Evolutionary conservation across 2,329 filamentous ascomycete species (phyloP).

Genomic region (Raffaelea ambrosiae): DNA sequence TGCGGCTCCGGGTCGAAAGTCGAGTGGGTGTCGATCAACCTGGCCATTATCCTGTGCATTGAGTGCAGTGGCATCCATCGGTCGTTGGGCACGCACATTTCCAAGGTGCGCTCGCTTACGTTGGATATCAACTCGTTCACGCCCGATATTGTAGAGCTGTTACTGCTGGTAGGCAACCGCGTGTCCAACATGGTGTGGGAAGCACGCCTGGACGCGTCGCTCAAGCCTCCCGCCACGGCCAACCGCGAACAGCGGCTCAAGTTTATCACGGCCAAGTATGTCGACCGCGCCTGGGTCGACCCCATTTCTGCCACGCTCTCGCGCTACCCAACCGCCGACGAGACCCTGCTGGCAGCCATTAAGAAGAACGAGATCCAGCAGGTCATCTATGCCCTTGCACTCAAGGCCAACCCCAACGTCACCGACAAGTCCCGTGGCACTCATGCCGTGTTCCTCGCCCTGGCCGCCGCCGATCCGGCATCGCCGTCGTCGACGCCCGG

Average conservation of each 20-base stretch:
- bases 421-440: slow-evolving; percentile 80
- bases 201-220: slow-evolving; percentile 62
- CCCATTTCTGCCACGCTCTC: slow-evolving; percentile 68
- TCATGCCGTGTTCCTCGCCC: slow-evolving; percentile 80
- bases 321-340: slow-evolving; percentile 70
- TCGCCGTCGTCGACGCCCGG: slow-evolving; percentile 49
- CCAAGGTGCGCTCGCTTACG: slow-evolving; percentile 90
- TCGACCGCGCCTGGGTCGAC: slow-evolving; percentile 73
- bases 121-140: slow-evolving; percentile 95
- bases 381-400: slow-evolving; percentile 81
- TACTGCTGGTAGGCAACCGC: slow-evolving; percentile 85
- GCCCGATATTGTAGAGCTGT: slow-evolving; percentile 88
- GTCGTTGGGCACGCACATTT: slow-evolving; percentile 93
- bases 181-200: slow-evolving; percentile 98
- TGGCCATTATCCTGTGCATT: slow-evolving; percentile 93
- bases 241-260: slow-evolving; percentile 84
- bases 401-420: slow-evolving; percentile 80
- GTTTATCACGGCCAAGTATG: slow-evolving; percentile 94
- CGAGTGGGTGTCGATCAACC: slow-evolving; percentile 98
- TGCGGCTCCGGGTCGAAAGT: slow-evolving; percentile 88
- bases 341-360: slow-evolving; percentile 82
- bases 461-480: slow-evolving; percentile 87
- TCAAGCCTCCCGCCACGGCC: slow-evolving; percentile 69
- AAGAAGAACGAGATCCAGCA: slow-evolving; percentile 95
- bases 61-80: slow-evolving; percentile 97